phyloP scores from a whole-genome alignment of 257 asterid species.

The Solanum gandarillasii region DNA sequence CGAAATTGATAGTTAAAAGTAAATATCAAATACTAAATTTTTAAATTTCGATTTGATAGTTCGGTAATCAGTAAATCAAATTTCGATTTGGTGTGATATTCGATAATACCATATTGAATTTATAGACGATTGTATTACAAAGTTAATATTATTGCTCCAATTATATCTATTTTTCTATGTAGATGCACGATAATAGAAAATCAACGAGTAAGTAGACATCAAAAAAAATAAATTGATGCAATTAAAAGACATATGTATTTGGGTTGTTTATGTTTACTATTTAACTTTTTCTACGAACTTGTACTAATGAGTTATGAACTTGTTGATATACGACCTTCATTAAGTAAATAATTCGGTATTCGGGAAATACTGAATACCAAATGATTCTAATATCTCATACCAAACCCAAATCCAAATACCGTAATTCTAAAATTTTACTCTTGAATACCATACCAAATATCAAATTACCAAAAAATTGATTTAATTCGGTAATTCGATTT shows the following conservation, averaged over 20 bases:
- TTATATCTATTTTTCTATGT: not conserved
- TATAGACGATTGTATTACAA: not conserved
- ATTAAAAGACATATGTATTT: no score
- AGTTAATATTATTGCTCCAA: no score
- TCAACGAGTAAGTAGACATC: not conserved
- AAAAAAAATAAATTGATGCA: not conserved
- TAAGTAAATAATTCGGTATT: not conserved
- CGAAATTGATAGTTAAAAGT: not conserved
- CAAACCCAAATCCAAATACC: not conserved
- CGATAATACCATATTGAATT: no score
- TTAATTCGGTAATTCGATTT: no score
- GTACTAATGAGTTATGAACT: no score
- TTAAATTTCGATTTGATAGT: not conserved
- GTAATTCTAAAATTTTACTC: not conserved
- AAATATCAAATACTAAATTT: no score
- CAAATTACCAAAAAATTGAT: no score
- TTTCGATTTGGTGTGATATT: not conserved
- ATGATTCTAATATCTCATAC: not conserved
- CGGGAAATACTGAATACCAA: not conserved
- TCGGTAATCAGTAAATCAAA: no score
- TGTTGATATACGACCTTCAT: no score
- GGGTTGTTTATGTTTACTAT: not conserved
- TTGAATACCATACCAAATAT: no score
- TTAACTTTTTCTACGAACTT: no score
- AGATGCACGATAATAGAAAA: not conserved